phyloP scores from a whole-genome alignment of 192 early-diverging fungal species.

The Lobosporangium transversale region DNA sequence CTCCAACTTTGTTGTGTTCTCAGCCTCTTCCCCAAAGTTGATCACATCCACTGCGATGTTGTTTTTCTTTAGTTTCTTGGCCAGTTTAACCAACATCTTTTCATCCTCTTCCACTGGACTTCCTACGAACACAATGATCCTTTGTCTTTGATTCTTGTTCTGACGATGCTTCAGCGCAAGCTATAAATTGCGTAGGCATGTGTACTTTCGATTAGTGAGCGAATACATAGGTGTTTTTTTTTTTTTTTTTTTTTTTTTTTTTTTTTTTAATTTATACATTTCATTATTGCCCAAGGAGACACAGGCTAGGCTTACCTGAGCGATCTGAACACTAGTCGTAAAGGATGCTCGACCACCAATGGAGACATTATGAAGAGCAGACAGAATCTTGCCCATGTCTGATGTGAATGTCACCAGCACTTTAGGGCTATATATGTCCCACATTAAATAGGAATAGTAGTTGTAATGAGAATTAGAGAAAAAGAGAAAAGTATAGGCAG shows the following conservation, averaged over 20 bases:
- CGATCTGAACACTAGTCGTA: conserved; percentile 92
- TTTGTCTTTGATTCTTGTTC: conserved; percentile 94
- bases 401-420: conserved; percentile 91
- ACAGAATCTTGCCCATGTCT: conserved; percentile 91
- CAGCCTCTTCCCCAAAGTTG: conserved; percentile 93
- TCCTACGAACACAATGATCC: conserved; percentile 94
- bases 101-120: conserved; percentile 89
- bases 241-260: too few relatives aligned
- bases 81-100: conserved; percentile 85
- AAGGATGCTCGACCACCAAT: conserved; percentile 81
- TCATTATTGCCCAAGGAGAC: too few relatives aligned
- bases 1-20: conserved; percentile 89
- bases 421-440: conserved; percentile 73
- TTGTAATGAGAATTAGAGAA: not conserved
- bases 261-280: too few relatives aligned
- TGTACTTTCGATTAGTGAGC: too few relatives aligned
- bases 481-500: too few relatives aligned
- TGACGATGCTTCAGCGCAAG: conserved; percentile 96
- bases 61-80: conserved; percentile 98
- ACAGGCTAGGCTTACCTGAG: too few relatives aligned
- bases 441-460: not conserved
- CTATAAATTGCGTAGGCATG: too few relatives aligned
- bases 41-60: conserved; percentile 94
- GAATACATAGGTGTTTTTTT: too few relatives aligned
- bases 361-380: conserved; percentile 82